Evolutionary conservation across 2,329 filamentous ascomycete species (phyloP), one percentile per base, ranked within the genome.

Genomic region (Chaetomiaceae sp.): DNA sequence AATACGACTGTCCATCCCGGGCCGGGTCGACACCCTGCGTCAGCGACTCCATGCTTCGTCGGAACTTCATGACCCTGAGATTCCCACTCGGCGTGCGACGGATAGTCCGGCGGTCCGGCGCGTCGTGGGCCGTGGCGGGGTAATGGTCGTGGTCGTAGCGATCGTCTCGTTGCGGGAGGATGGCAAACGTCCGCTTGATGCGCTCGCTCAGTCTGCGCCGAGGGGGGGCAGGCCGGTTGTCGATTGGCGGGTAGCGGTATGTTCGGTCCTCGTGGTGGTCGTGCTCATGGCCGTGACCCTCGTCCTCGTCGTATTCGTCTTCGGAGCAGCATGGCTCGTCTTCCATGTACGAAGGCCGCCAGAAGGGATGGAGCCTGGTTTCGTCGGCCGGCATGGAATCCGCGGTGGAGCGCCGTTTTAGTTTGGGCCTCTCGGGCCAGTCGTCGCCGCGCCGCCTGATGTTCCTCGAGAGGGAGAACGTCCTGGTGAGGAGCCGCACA

Each of bases 171-270:
- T 73, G 59, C 0, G 82, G 81, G 43, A 85, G 62, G 25, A 85
- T 82, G 11, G 81, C 75, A 69, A 85, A 84, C 0, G 81, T 85
- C 32, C 74, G 71, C 67, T 78, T 81, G 69, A 83, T 67, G 29
- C 74, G 77, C 30, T 72, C 67, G 57, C 77, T 81, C 13, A 84
- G 64, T 53, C 73, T 79, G 49, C 75, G 68, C 33, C 51, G 74
- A 2, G 74, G 74, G 20, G 61, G 61, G 14, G 54, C 21, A 1
- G 76, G 75, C 30, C 78, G 74, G 53, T 78, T 76, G 53, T 79
- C 75, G 50, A 77, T 67, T 1, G 70, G 67, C 11, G 78, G 75
- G 57, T 80, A 79, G 46, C 69, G 66, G 61, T 75, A 74, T 10
- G 72, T 69, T 27, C 70, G 65, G 8, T 71, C 70, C 11, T 71